Percentiles rank a stretch among this genome's conserved stretches.
phyloP scores from a whole-genome alignment of 371 early-diverging fungal genomes.

The Batkoa obscura region DNA sequence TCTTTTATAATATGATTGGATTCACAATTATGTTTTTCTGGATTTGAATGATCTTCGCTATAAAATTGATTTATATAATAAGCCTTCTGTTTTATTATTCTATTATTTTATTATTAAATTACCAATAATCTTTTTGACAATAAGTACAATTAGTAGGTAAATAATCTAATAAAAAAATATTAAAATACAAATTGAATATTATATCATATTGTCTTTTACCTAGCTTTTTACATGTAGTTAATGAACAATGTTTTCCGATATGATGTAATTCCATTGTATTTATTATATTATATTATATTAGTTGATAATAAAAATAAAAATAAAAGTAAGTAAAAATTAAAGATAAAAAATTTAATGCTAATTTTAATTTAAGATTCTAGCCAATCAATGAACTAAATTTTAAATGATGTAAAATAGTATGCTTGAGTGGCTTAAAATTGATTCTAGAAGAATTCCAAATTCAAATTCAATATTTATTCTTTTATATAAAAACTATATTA shows the following conservation, averaged over 20 bases:
- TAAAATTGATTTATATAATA: background rate
- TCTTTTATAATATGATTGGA: background rate
- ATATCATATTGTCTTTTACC: background rate
- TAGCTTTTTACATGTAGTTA: background rate
- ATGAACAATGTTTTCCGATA: conserved; percentile 3
- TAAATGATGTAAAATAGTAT: too few species aligned
- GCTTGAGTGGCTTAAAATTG: too few species aligned
- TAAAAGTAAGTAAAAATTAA: too few species aligned
- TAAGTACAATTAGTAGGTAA: conserved; percentile 2
- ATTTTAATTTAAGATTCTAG: too few species aligned
- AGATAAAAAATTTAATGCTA: too few species aligned
- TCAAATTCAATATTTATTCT: too few species aligned
- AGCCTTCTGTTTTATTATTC: background rate
- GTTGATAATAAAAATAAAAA: too few species aligned
- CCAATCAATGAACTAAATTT: too few species aligned
- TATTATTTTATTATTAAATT: background rate
- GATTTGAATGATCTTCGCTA: conserved; percentile 2
- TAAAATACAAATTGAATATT: background rate
- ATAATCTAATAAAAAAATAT: conserved; percentile 1
- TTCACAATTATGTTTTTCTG: conserved; percentile 1
- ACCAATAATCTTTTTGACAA: conserved; percentile 2
- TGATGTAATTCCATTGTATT: background rate
- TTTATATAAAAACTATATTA: too few species aligned
- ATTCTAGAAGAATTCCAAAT: too few species aligned
- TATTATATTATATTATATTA: too few species aligned